Conservation (phyloP, 768 basidiomycete genomes). For the Leucosporidium yakuticum region DNA sequence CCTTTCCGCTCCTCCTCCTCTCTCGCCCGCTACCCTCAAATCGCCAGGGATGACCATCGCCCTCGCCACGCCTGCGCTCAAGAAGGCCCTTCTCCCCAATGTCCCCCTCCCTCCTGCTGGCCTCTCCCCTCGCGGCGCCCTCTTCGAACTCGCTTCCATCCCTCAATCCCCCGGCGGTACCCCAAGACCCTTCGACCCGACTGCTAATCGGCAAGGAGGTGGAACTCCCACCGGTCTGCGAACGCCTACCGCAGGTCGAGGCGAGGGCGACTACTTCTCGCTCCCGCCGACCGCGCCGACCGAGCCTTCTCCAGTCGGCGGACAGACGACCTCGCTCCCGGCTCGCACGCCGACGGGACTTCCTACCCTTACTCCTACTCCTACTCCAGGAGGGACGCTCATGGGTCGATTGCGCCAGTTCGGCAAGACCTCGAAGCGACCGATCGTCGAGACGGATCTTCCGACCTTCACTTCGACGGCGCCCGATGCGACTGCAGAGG, state of each 20-base stretch:
- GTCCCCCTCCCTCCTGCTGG: not conserved
- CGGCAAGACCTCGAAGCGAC: conserved; percentile 55
- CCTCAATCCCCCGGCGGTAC: conserved; percentile 13
- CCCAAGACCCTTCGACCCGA: not conserved
- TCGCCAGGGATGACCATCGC: conserved; percentile 45
- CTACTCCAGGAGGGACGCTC: conserved; percentile 43
- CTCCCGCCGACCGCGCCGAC: conserved; percentile 5
- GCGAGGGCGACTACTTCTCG: conserved; percentile 31
- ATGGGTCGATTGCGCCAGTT: conserved; percentile 66
- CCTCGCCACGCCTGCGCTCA: conserved; percentile 62
- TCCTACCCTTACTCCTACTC: conserved; percentile 49
- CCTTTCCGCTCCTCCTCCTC: conserved; percentile 5
- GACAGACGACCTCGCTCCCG: not conserved
- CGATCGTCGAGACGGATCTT: conserved; percentile 37
- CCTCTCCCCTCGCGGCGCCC: conserved; percentile 10
- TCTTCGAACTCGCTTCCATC: conserved; percentile 23
- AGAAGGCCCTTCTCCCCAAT: conserved; percentile 22
- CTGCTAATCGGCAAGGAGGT: not conserved
- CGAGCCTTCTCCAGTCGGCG: not conserved
- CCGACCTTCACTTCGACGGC: conserved; percentile 3
- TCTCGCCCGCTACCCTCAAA: conserved; percentile 10
- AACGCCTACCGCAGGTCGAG: conserved; percentile 25
- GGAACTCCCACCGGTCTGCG: conserved; percentile 10
- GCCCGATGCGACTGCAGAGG: not conserved
- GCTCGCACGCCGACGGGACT: conserved; percentile 45